phyloP scores from a whole-genome alignment of 2,329 filamentous ascomycete genomes.

The Colletotrichum orchidophilum region DNA sequence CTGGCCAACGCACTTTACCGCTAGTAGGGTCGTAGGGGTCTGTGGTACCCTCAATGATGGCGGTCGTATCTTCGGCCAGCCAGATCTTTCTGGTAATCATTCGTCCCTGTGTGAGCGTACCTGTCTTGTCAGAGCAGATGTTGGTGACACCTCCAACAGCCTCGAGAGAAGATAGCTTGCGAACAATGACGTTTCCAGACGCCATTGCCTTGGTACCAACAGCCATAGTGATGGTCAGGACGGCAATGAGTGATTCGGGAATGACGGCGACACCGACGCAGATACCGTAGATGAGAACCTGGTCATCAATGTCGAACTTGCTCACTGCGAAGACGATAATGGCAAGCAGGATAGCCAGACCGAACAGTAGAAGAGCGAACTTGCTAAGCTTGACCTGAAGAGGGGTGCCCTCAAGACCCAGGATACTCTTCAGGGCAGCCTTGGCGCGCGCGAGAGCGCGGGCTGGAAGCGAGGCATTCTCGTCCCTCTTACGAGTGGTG shows the following conservation, averaged over 20 bases:
- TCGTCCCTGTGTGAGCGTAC: conserved; percentile 72
- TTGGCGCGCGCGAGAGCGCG: conserved; percentile 56
- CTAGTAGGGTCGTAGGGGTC: conserved; percentile 70
- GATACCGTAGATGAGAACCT: conserved; percentile 70
- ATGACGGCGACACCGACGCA: conserved; percentile 72
- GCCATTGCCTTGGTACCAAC: conserved; percentile 73
- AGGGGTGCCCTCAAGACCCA: conserved; percentile 80
- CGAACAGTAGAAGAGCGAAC: conserved; percentile 83
- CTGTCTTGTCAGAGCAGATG: conserved; percentile 77
- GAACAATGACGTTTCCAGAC: conserved; percentile 71
- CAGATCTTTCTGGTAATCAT: conserved; percentile 73
- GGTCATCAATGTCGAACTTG: conserved; percentile 61
- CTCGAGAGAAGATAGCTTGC: conserved; percentile 72
- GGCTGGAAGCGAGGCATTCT: conserved; percentile 46
- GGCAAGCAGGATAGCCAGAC: conserved; percentile 70
- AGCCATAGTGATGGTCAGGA: conserved; percentile 77
- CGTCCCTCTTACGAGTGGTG: conserved; percentile 61
- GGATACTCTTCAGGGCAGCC: conserved; percentile 57
- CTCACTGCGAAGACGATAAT: conserved; percentile 70
- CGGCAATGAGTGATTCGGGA: conserved; percentile 73
- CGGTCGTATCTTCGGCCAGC: conserved; percentile 63
- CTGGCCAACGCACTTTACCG: conserved; percentile 59
- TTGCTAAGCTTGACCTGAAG: conserved; percentile 87
- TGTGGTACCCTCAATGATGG: conserved; percentile 63
- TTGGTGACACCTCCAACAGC: conserved; percentile 76